A percentile compares a stretch with the other conserved stretches of the same genome.
phyloP scores from a whole-genome alignment of 1,284 basidiomycete genomes.

The Trichosporon sp. region DNA sequence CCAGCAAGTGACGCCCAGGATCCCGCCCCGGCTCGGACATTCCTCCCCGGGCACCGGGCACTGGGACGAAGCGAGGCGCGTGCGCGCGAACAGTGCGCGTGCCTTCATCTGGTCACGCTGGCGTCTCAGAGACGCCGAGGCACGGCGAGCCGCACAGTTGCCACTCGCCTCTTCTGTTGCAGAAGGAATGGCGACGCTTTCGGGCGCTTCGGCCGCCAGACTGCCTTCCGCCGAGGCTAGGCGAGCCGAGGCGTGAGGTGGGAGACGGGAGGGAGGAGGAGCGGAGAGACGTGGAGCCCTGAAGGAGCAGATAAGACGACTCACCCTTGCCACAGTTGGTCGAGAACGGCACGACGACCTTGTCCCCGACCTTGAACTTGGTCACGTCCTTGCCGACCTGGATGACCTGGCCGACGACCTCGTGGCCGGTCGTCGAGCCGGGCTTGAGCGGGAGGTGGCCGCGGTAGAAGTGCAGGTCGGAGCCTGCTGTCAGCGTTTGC shows the following conservation, averaged over 20 bases:
- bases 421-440: constrained; percentile 59
- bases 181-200: too few relatives aligned
- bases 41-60: neutral
- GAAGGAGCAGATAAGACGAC: neutral
- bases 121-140: neutral
- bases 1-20: too few relatives aligned
- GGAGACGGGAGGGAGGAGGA: neutral
- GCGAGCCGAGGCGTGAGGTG: too few relatives aligned
- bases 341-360: constrained; percentile 79
- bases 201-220: too few relatives aligned
- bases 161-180: too few relatives aligned
- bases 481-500: constrained; percentile 32
- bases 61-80: neutral
- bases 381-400: constrained; percentile 65
- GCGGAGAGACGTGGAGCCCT: too few relatives aligned
- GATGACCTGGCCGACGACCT: constrained; percentile 73
- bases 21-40: neutral
- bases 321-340: constrained; percentile 57
- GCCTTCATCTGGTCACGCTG: neutral
- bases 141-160: too few relatives aligned
- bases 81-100: neutral
- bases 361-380: constrained; percentile 68
- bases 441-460: constrained; percentile 51
- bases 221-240: too few relatives aligned
- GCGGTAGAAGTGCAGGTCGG: constrained; percentile 73